These are phyloP conservation scores for Discostella stelligera DNA, from an alignment of 352 stramenopile species.

Conservation along the genomic window DNA sequence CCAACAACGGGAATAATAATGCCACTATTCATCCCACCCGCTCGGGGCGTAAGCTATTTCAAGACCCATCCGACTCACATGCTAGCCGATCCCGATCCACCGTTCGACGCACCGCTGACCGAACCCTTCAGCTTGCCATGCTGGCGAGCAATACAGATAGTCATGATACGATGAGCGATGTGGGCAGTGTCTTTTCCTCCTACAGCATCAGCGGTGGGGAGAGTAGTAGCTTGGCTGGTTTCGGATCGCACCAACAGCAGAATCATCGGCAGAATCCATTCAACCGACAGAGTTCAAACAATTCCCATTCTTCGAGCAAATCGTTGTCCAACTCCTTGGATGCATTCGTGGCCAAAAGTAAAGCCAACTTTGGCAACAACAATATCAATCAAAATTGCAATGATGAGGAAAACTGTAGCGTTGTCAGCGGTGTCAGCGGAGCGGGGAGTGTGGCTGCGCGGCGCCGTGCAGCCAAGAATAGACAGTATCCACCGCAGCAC, in stretches of 20 bases:
- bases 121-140: constrained; percentile 18
- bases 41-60: constrained; percentile 6
- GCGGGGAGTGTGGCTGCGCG: constrained; percentile 3
- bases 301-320: background rate
- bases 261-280: too few relatives aligned
- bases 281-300: background rate
- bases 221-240: background rate
- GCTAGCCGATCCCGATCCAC: constrained; percentile 30
- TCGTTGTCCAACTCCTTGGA: constrained; percentile 1
- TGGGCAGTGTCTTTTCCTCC: constrained; percentile 4
- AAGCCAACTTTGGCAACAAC: background rate
- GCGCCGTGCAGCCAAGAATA: background rate
- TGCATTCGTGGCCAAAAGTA: constrained; percentile 1
- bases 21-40: constrained; percentile 1
- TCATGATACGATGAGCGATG: background rate
- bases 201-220: constrained; percentile 1
- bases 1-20: background rate
- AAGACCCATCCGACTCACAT: constrained; percentile 9
- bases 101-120: constrained; percentile 29
- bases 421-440: constrained; percentile 1
- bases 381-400: background rate
- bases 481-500: constrained; percentile 4
- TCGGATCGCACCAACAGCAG: background rate
- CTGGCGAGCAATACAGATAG: background rate
- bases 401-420: constrained; percentile 4